Conservation (phyloP, 768 basidiomycete genomes). For the Boletus reticuloceps region DNA sequence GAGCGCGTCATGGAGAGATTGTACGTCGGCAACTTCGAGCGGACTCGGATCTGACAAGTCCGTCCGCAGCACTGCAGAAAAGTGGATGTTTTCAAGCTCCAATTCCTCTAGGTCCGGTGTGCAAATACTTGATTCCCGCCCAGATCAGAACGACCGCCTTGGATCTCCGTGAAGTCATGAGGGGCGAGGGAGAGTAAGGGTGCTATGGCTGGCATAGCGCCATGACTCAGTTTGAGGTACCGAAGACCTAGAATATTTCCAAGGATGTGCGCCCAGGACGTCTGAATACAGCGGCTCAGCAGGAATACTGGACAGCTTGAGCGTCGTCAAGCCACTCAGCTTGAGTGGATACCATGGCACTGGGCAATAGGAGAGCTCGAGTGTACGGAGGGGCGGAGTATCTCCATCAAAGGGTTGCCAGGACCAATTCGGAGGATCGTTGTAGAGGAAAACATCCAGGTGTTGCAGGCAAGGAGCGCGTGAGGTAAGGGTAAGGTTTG, state of each 20-base stretch:
- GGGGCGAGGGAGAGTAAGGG: neutral
- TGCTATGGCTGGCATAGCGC: neutral
- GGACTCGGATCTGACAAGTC: too few species aligned
- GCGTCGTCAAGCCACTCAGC: too few species aligned
- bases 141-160: too few species aligned
- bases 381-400: neutral
- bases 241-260: neutral
- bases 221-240: neutral
- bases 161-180: neutral
- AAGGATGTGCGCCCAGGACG: neutral
- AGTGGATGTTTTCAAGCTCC: too few species aligned
- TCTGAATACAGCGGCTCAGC: neutral
- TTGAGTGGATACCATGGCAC: neutral
- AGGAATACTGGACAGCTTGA: too few species aligned
- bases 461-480: neutral
- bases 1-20: neutral
- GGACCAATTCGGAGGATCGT: too few species aligned
- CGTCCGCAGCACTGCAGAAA: too few species aligned
- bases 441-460: neutral
- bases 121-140: neutral
- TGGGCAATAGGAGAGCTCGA: neutral
- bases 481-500: neutral
- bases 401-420: neutral
- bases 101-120: too few species aligned
- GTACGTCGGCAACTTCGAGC: neutral